A percentile compares a stretch with the other conserved stretches of the same genome.
Evolutionary conservation across 2,329 filamentous ascomycete genomes (phyloP).

Genomic region (Aphanoascus verrucosus): DNA sequence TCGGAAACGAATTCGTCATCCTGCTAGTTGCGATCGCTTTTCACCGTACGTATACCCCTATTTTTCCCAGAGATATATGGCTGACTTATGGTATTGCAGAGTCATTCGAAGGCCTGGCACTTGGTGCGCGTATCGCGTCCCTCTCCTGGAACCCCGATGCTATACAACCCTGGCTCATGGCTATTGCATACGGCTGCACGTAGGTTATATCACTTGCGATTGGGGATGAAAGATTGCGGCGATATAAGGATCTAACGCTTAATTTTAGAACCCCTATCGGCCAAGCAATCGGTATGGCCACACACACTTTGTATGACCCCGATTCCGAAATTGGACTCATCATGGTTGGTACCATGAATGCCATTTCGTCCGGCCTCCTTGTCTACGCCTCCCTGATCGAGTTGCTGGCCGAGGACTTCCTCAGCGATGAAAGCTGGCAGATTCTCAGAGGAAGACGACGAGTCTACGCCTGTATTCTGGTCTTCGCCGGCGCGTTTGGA

Average conservation of each 20-base stretch:
- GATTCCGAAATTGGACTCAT: conserved; percentile 60
- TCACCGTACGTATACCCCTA: conserved; percentile 23
- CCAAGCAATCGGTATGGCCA: conserved; percentile 65
- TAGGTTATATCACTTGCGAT: conserved; percentile 19
- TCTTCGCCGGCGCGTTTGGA: conserved; percentile 52
- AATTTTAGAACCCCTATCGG: conserved; percentile 58
- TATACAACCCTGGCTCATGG: conserved; percentile 55
- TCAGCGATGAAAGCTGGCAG: conserved; percentile 63
- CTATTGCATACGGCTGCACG: conserved; percentile 57
- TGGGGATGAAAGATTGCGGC: too few relatives aligned
- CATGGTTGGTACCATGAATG: conserved; percentile 73
- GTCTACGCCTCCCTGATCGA: conserved; percentile 70
- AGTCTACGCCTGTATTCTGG: conserved; percentile 52
- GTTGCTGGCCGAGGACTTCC: conserved; percentile 66
- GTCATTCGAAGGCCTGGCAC: conserved; percentile 28
- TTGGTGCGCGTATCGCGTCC: conserved; percentile 27
- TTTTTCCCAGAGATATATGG: not conserved
- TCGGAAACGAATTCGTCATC: conserved; percentile 27
- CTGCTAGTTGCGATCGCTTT: conserved; percentile 29
- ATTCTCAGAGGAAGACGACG: conserved; percentile 52
- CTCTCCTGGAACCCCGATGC: conserved; percentile 24
- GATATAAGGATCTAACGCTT: too few relatives aligned
- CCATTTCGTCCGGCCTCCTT: conserved; percentile 64
- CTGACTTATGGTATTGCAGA: conserved; percentile 17
- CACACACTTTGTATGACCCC: conserved; percentile 65